Conservation (phyloP, 78 protist genomes). For the Dictyostelium brefeldianum region DNA sequence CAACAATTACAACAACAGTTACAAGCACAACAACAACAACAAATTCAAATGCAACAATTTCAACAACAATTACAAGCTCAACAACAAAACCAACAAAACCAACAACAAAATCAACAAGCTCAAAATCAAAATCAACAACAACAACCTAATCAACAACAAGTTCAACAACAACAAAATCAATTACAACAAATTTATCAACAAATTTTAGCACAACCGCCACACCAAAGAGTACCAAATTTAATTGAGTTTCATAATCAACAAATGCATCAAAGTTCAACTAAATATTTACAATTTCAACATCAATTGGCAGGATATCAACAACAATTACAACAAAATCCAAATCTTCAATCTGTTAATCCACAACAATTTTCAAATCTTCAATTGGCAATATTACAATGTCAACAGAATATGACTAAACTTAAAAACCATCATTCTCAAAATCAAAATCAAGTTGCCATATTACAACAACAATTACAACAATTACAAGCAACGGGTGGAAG, state of each 20-base stretch:
- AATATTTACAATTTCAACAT: slow-evolving; percentile 12
- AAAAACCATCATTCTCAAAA: not conserved
- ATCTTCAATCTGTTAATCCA: not conserved
- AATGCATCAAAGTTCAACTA: not conserved
- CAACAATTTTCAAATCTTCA: slow-evolving; percentile 1
- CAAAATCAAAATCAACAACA: not conserved
- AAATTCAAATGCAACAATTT: not conserved
- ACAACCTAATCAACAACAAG: not conserved
- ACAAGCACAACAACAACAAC: not conserved
- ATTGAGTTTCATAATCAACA: not conserved
- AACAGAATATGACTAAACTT: not conserved
- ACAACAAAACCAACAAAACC: not conserved
- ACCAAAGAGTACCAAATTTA: not conserved
- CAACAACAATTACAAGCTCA: not conserved
- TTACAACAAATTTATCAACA: not conserved
- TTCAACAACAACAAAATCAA: not conserved
- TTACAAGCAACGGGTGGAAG: not conserved
- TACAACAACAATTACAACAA: not conserved
- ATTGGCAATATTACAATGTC: not conserved
- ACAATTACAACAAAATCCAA: not conserved
- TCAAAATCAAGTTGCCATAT: not conserved
- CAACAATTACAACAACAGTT: not conserved
- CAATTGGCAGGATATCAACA: not conserved
- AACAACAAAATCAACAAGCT: not conserved
- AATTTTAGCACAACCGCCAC: not conserved